These are phyloP conservation scores for Corrigiola litoralis DNA, from an alignment of 179 eudicot species.

Conservation along the genomic window DNA sequence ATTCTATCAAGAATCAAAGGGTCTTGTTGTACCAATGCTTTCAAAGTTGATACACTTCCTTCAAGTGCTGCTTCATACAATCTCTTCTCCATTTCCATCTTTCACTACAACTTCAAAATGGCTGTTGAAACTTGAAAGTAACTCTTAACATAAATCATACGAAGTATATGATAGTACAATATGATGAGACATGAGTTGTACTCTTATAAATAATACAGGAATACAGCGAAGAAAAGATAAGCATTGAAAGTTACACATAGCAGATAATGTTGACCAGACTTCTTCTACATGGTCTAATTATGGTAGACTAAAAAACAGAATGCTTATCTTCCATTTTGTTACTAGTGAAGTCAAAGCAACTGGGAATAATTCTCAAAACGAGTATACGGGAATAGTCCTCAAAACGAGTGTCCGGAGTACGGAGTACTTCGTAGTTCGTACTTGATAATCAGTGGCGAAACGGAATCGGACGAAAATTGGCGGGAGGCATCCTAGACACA, in stretches of 20 bases:
- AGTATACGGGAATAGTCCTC: no score
- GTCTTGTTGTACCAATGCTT: slow-evolving; percentile 27
- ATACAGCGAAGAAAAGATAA: neutral
- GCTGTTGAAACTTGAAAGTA: no score
- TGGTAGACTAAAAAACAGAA: neutral
- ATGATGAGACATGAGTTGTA: neutral
- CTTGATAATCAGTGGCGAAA: no score
- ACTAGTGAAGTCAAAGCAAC: no score
- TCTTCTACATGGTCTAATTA: neutral
- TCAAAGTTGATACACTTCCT: slow-evolving; percentile 28
- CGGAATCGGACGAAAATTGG: no score
- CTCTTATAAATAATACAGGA: neutral
- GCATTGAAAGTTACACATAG: neutral
- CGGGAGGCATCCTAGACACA: no score
- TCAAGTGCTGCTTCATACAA: slow-evolving; percentile 37
- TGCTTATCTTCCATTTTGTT: no score
- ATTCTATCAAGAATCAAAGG: slow-evolving; percentile 36
- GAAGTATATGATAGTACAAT: no score
- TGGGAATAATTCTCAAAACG: no score
- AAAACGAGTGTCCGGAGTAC: no score
- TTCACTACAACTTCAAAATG: neutral
- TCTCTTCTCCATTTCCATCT: slow-evolving; percentile 28
- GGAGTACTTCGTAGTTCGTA: no score
- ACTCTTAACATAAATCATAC: no score
- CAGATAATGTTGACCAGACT: slow-evolving; percentile 1